Evolutionary conservation across 2,329 filamentous ascomycete species (phyloP).

Genomic region (Aspergillus sp.): DNA sequence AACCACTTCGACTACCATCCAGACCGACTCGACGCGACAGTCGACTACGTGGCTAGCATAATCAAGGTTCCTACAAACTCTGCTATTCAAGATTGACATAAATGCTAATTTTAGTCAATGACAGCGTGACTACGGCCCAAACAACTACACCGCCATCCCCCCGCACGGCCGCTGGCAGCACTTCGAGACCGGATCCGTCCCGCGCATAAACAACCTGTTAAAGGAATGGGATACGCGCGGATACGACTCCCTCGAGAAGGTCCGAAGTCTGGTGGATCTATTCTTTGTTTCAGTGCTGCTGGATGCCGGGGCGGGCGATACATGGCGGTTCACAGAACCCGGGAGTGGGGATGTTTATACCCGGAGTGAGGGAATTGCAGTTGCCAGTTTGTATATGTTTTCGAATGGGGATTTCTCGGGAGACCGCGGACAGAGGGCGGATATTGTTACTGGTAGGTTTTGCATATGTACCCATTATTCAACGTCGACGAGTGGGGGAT

Average conservation of each 20-base stretch:
- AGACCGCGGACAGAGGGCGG: neutral
- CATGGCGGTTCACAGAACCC: conserved; percentile 50
- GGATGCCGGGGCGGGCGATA: conserved; percentile 56
- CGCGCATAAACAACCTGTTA: conserved; percentile 50
- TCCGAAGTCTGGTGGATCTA: conserved; percentile 58
- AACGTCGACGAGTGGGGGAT: neutral
- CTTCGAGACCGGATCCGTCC: conserved; percentile 58
- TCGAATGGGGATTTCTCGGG: conserved; percentile 40
- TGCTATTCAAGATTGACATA: neutral
- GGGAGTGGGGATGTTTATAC: conserved; percentile 29
- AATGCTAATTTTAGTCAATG: neutral
- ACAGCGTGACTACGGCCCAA: conserved; percentile 54
- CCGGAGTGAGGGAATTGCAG: conserved; percentile 54
- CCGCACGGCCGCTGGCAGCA: conserved; percentile 64
- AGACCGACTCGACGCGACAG: conserved; percentile 39
- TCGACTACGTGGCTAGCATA: conserved; percentile 45
- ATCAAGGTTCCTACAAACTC: conserved; percentile 40
- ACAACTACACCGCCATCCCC: conserved; percentile 50
- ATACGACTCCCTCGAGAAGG: conserved; percentile 48
- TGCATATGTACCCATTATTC: too few relatives aligned
- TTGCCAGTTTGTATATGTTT: conserved; percentile 55
- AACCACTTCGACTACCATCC: conserved; percentile 46
- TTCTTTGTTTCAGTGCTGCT: conserved; percentile 63
- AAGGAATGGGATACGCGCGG: conserved; percentile 46
- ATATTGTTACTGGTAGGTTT: conserved; percentile 10